These are phyloP conservation scores for Crucihimalaya himalaica DNA, from an alignment of 345 rosid genomes.

Conservation along the genomic window DNA sequence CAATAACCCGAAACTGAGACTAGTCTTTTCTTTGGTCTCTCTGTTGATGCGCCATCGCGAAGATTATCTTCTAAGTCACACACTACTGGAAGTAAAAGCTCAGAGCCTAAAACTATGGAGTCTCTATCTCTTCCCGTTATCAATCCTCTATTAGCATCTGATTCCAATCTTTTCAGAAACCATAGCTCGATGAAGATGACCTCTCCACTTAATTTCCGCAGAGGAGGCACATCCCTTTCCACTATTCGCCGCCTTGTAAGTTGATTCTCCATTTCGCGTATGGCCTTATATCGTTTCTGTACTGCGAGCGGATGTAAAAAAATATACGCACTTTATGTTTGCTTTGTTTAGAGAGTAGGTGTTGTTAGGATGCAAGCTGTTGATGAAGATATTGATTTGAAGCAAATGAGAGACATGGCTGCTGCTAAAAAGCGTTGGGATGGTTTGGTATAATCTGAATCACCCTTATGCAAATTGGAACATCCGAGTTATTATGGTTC, in stretches of 20 bases:
- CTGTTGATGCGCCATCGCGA: conserved; percentile 6
- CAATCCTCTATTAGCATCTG: conserved; percentile 38
- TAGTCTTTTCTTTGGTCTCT: background rate
- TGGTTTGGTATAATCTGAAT: conserved; percentile 55
- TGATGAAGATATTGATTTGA: conserved; percentile 70
- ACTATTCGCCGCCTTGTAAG: conserved; percentile 34
- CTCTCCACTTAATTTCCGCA: conserved; percentile 7
- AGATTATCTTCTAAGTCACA: background rate
- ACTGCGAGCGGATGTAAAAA: background rate
- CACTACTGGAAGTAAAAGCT: background rate
- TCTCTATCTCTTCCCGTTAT: conserved; percentile 35
- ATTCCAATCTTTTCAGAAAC: conserved; percentile 6
- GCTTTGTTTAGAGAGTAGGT: conserved; percentile 43
- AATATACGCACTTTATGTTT: background rate
- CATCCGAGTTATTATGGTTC: background rate
- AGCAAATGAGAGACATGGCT: conserved; percentile 92
- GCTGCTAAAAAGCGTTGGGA: conserved; percentile 98
- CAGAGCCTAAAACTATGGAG: conserved; percentile 11
- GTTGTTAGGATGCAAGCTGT: conserved; percentile 61
- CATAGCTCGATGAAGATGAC: conserved; percentile 26
- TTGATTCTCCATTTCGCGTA: conserved; percentile 30
- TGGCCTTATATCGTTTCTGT: conserved; percentile 17
- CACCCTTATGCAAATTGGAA: background rate
- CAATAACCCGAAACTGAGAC: conserved; percentile 16
- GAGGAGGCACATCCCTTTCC: conserved; percentile 1